Percentiles rank a stretch among this genome's conserved stretches.
phyloP scores from a whole-genome alignment of 2,329 filamentous ascomycete genomes.

The Ilyonectria mors-panacis region DNA sequence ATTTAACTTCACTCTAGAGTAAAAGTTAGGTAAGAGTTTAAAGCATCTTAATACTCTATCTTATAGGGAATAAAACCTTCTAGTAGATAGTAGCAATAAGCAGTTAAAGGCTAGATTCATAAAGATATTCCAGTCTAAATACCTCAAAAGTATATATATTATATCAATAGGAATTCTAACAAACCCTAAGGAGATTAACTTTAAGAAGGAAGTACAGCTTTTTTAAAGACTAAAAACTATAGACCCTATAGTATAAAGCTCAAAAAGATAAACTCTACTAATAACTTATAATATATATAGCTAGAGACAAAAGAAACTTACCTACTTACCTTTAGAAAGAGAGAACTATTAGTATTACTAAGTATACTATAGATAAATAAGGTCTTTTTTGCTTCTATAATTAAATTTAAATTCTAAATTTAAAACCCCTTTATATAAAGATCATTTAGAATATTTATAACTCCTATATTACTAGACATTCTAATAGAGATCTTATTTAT shows the following conservation, averaged over 20 bases:
- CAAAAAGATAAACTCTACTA: not conserved
- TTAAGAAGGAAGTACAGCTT: no score
- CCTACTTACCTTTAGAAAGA: not conserved
- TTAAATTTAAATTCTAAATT: not conserved
- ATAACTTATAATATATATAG: not conserved
- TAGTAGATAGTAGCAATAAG: no score
- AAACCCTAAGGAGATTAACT: no score
- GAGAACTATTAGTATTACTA: not conserved
- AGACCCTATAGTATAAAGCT: not conserved
- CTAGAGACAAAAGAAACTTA: not conserved
- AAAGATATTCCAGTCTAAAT: no score
- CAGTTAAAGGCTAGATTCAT: no score
- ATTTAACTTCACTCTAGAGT: not conserved
- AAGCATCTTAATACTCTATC: not conserved
- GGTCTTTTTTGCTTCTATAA: not conserved
- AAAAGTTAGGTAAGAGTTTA: not conserved
- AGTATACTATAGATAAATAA: not conserved
- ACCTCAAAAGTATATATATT: no score
- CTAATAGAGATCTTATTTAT: not conserved
- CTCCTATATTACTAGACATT: not conserved
- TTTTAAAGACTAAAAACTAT: not conserved
- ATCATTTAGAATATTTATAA: not conserved
- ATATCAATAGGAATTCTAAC: no score
- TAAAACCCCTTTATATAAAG: not conserved
- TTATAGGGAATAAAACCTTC: no score